These are phyloP conservation scores for Annulohypoxylon moriforme DNA, from an alignment of 495 filamentous ascomycete species.

Conservation along the genomic window DNA sequence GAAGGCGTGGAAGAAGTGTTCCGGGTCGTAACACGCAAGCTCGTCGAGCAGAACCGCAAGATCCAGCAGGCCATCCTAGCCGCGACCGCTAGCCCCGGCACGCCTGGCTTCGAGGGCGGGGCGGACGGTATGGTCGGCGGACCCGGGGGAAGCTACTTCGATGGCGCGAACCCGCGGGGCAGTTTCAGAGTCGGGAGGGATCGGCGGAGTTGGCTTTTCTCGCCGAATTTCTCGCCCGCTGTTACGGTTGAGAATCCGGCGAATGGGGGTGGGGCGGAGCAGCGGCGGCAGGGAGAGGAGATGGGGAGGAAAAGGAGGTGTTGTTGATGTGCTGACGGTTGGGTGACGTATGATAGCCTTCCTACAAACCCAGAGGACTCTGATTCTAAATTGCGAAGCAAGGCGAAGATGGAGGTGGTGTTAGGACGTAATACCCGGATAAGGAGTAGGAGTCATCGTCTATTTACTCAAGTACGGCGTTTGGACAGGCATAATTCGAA, in stretches of 20 bases:
- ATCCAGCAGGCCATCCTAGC: conserved; percentile 66
- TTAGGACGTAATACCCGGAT: neutral
- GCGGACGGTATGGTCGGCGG: neutral
- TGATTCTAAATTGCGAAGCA: neutral
- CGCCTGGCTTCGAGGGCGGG: conserved; percentile 44
- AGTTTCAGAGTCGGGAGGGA: conserved; percentile 73
- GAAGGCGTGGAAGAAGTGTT: conserved; percentile 99
- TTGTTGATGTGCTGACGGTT: conserved; percentile 46
- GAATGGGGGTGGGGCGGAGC: conserved; percentile 44
- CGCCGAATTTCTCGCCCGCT: conserved; percentile 63
- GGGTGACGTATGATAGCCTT: neutral
- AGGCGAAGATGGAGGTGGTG: neutral
- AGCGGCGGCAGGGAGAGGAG: conserved; percentile 47
- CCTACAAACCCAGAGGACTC: neutral
- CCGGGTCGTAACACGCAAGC: conserved; percentile 89
- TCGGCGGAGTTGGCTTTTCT: conserved; percentile 70
- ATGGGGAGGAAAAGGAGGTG: conserved; percentile 55
- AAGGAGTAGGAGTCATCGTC: neutral
- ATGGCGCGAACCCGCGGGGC: conserved; percentile 58
- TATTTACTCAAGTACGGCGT: conserved; percentile 9
- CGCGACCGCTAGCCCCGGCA: conserved; percentile 56
- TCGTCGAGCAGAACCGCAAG: conserved; percentile 89
- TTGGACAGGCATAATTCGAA: conserved; percentile 30
- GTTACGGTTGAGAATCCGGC: conserved; percentile 56
- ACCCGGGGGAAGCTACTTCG: conserved; percentile 53